Percentiles rank a stretch among this genome's conserved stretches.
phyloP scores from a whole-genome alignment of 495 filamentous ascomycete species.

The Podospora bellae-mahoneyi region DNA sequence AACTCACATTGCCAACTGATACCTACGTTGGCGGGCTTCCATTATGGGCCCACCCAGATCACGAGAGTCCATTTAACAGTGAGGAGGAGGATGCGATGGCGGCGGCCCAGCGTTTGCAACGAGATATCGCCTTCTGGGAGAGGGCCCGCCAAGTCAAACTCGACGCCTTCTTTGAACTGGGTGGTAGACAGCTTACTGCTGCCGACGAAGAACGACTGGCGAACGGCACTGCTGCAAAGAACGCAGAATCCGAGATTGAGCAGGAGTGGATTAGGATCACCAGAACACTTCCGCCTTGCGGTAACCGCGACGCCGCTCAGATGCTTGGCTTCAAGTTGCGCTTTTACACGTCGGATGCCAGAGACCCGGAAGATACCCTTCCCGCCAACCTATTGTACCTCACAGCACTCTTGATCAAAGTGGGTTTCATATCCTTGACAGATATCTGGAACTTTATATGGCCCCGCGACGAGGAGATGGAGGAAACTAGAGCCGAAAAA shows the following conservation, averaged over 20 bases:
- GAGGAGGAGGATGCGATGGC: slow-evolving; percentile 62
- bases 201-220: slow-evolving; percentile 47
- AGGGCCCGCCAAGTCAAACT: slow-evolving; percentile 71
- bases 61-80: slow-evolving; percentile 50
- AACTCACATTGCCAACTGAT: slow-evolving; percentile 32
- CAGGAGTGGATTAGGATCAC: slow-evolving; percentile 73
- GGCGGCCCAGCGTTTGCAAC: slow-evolving; percentile 50
- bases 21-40: slow-evolving; percentile 59
- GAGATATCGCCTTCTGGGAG: slow-evolving; percentile 79
- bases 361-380: slow-evolving; percentile 61
- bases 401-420: slow-evolving; percentile 88
- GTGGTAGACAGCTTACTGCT: slow-evolving; percentile 55
- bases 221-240: slow-evolving; percentile 40
- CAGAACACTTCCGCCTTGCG: slow-evolving; percentile 73
- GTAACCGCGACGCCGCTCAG: slow-evolving; percentile 88
- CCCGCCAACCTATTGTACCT: slow-evolving; percentile 91
- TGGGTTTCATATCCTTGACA: slow-evolving; percentile 91
- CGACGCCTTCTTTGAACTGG: slow-evolving; percentile 82
- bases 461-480: slow-evolving; percentile 80
- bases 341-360: slow-evolving; percentile 78
- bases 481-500: slow-evolving; percentile 58
- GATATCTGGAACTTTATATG: slow-evolving; percentile 93
- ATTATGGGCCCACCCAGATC: slow-evolving; percentile 74
- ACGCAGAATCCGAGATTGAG: slow-evolving; percentile 50
- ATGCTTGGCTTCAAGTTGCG: slow-evolving; percentile 96